phyloP scores from a whole-genome alignment of 306 rosid species.

The Cucurbita maxima region DNA sequence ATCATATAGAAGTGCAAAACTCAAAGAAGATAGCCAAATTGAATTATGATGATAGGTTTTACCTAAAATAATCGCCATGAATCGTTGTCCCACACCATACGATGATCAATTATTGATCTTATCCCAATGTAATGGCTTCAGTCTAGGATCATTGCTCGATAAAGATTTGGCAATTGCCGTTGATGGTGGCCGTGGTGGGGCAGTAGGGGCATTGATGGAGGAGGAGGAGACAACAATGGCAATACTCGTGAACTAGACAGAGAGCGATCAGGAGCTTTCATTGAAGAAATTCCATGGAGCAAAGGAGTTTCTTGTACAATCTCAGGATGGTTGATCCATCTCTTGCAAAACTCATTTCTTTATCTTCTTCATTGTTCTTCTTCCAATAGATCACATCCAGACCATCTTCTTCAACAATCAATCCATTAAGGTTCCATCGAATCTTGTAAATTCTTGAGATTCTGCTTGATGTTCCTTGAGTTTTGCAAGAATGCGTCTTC shows the following conservation, averaged over 20 bases:
- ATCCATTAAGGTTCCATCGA: constrained; percentile 36
- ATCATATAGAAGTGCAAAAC: background rate
- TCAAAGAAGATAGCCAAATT: background rate
- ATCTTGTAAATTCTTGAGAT: constrained; percentile 17
- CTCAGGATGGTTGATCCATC: constrained; percentile 8
- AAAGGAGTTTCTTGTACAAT: constrained; percentile 31
- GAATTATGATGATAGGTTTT: background rate
- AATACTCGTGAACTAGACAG: constrained; percentile 7
- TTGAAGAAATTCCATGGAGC: constrained; percentile 30
- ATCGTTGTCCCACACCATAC: constrained; percentile 78
- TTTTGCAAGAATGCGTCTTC: constrained; percentile 14
- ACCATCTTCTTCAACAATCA: constrained; percentile 57
- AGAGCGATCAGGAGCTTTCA: constrained; percentile 12
- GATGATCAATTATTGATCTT: constrained; percentile 69
- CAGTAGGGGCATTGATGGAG: background rate
- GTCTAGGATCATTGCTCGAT: constrained; percentile 13
- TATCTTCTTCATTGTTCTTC: background rate
- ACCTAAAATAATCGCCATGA: constrained; percentile 67
- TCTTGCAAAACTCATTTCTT: constrained; percentile 2
- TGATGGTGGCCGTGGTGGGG: constrained; percentile 14
- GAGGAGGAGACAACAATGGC: background rate
- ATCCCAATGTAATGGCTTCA: constrained; percentile 90
- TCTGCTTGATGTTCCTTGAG: constrained; percentile 2
- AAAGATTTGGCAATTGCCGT: background rate
- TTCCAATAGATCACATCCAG: constrained; percentile 60